phyloP scores from a whole-genome alignment of 108 stramenopile genomes.

The Nannochloropsis oceanica region DNA sequence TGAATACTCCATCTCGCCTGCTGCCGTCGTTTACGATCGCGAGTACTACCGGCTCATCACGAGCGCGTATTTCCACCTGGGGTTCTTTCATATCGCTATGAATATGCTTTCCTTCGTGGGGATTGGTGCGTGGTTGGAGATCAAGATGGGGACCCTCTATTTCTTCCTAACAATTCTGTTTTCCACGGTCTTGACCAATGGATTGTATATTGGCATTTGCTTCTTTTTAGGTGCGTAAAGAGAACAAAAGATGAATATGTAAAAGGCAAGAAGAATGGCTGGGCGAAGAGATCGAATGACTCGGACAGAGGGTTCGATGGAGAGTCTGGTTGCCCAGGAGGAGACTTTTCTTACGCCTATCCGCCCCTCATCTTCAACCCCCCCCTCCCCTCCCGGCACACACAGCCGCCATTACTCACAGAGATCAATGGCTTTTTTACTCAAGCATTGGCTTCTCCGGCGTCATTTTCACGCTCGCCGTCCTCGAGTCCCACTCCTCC shows the following conservation, averaged over 20 bases:
- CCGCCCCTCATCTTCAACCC: neutral
- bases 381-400: neutral
- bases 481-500: conserved; percentile 11
- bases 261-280: neutral
- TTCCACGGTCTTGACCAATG: conserved; percentile 11
- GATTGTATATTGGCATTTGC: neutral
- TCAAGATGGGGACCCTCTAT: neutral
- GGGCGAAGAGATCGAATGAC: neutral
- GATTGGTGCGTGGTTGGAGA: conserved; percentile 18
- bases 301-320: neutral
- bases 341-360: neutral
- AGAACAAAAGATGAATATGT: no score
- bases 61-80: conserved; percentile 26
- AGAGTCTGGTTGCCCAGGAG: no score
- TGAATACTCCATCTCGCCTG: neutral
- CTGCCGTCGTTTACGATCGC: neutral
- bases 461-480: conserved; percentile 32
- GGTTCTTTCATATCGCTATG: conserved; percentile 27
- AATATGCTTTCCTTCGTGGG: conserved; percentile 38
- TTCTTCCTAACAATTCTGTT: conserved; percentile 7
- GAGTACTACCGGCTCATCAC: conserved; percentile 34
- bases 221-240: neutral
- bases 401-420: neutral
- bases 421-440: neutral
- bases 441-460: conserved; percentile 23